These are phyloP conservation scores for Microdochium bolleyi DNA, from an alignment of 2,329 filamentous ascomycete species.

Conservation along the genomic window DNA sequence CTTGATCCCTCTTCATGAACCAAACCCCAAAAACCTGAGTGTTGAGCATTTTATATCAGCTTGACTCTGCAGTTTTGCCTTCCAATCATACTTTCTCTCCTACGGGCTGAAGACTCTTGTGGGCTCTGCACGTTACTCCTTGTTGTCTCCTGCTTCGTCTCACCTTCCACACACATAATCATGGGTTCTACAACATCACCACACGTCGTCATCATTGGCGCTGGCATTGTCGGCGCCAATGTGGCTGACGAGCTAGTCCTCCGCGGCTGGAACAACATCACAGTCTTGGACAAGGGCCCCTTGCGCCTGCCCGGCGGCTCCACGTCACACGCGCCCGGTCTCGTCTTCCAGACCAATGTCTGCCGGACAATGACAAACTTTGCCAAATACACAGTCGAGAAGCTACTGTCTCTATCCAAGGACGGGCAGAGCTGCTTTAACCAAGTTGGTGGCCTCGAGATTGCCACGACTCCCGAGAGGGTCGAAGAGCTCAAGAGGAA, in stretches of 20 bases:
- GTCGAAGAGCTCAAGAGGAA: conserved; percentile 55
- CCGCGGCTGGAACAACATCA: conserved; percentile 56
- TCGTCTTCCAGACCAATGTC: conserved; percentile 55
- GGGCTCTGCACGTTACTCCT: no score
- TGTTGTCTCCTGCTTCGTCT: neutral
- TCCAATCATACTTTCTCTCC: no score
- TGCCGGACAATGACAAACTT: conserved; percentile 50
- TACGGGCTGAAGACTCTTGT: no score
- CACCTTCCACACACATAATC: neutral
- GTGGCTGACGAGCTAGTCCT: conserved; percentile 55
- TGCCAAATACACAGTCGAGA: conserved; percentile 54
- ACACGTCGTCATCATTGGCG: conserved; percentile 52
- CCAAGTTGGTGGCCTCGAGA: conserved; percentile 53
- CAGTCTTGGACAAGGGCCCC: conserved; percentile 57
- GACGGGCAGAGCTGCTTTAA: conserved; percentile 49
- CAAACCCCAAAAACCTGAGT: no score
- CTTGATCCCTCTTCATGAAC: no score
- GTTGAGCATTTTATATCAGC: no score
- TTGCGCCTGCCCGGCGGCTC: conserved; percentile 56
- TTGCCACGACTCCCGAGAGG: conserved; percentile 51
- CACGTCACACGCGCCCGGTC: conserved; percentile 56
- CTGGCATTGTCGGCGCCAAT: conserved; percentile 57
- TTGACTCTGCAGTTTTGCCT: no score
- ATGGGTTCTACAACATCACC: conserved; percentile 11
- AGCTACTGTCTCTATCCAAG: conserved; percentile 43